Base-by-base conservation (phyloP, 495 filamentous ascomycete species). In the Hyaloscypha finlandica region DNA sequence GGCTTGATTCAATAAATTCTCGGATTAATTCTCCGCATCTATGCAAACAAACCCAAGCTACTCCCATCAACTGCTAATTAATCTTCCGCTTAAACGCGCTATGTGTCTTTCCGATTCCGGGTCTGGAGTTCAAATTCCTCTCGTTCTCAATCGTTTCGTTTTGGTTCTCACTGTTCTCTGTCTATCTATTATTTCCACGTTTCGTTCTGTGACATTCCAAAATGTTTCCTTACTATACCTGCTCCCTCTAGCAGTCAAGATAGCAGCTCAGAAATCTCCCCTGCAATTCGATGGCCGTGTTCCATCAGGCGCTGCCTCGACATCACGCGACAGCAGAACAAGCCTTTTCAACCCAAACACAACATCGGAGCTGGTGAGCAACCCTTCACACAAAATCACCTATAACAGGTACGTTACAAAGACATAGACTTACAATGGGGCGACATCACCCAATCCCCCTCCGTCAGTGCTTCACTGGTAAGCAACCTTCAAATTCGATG, bases 221-320 rank as follows among this genome's bases (percentile, higher is more conserved):
- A 56, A 56, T 56, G 22, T 29, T 25, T 56, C 53, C 11, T 29
- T 56, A 11, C 53, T 56, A n/a, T 56, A 19, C 16, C 30, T 31
- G 4, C 22, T 30, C 8, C 8, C 11, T 29, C 16, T 56, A n/a
- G 20, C 16, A 25, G 53, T 11, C 1, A 16, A 6, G 2, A 31
- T 30, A 6, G 16, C 31, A 19, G 59, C 63, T 22, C 63, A 63
- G 37, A 61, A 67, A 25, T 80, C 77, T 60, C 66, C 64, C 0
- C 65, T 80, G 25, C 74, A 77, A 67, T 79, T 80, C 32, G 77
- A 79, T 39, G 78, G 76, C 11, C 72, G 78, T 11, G 58, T 79
- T 37, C 70, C 73, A 4, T 54, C 57, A 19, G 56, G 66, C 51
- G 72, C 76, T 20, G 66, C 54, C 22, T 62, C 71, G 4, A 73